A percentile compares a stretch with the other conserved stretches of the same genome.
phyloP scores from a whole-genome alignment of 2,329 filamentous ascomycete genomes.

The Neonectria hederae region DNA sequence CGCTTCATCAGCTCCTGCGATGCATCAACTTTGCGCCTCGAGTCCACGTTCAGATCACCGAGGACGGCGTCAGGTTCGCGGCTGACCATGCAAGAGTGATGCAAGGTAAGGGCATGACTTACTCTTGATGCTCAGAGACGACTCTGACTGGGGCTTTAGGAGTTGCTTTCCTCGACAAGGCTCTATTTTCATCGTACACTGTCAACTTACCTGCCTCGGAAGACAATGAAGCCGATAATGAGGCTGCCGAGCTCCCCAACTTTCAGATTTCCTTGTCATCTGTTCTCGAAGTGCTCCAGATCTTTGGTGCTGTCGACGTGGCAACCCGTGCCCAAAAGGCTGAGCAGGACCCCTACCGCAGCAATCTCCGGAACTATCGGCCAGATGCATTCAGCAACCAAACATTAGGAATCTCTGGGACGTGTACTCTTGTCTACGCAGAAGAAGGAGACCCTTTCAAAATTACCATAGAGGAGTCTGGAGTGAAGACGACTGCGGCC shows the following conservation, averaged over 20 bases:
- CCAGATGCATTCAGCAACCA: conserved; percentile 85
- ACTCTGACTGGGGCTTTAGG: conserved; percentile 39
- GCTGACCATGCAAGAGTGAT: conserved; percentile 90
- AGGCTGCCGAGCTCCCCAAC: conserved; percentile 62
- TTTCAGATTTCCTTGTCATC: conserved; percentile 91
- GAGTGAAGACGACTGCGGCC: conserved; percentile 88
- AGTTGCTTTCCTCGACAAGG: conserved; percentile 83
- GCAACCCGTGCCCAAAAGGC: conserved; percentile 65
- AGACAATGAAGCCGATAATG: conserved; percentile 53
- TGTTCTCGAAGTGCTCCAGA: conserved; percentile 92
- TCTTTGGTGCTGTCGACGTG: conserved; percentile 86
- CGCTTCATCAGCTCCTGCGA: conserved; percentile 71
- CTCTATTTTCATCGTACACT: conserved; percentile 86
- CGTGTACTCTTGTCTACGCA: conserved; percentile 84
- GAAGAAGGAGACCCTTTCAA: conserved; percentile 80
- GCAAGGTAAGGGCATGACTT: conserved; percentile 70
- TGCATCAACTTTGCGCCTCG: conserved; percentile 69
- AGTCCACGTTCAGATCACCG: conserved; percentile 76
- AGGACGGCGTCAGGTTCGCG: conserved; percentile 86
- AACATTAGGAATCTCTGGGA: conserved; percentile 82
- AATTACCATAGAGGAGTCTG: conserved; percentile 85
- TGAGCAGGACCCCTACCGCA: conserved; percentile 68
- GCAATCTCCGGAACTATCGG: conserved; percentile 69
- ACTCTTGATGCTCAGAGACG: neutral
- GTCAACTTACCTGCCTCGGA: conserved; percentile 63